Conservation (phyloP, 2,329 filamentous ascomycete genomes). For the Phaeosphaeriaceae sp. region DNA sequence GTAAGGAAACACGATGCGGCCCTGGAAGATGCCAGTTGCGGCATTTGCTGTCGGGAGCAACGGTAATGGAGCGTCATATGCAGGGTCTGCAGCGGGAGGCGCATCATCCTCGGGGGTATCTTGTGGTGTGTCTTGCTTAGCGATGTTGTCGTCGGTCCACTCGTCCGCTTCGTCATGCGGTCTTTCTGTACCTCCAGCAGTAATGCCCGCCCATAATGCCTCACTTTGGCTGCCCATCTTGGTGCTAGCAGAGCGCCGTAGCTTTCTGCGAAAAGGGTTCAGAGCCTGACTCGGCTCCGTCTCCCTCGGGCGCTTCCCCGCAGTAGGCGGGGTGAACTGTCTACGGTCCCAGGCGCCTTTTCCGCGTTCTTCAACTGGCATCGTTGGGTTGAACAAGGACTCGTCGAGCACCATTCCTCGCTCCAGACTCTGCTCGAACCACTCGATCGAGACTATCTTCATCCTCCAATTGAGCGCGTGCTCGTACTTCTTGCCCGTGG, state of each 20-base stretch:
- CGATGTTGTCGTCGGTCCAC: constrained; percentile 36
- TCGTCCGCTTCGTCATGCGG: constrained; percentile 37
- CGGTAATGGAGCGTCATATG: constrained; percentile 7
- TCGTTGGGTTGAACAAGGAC: constrained; percentile 76
- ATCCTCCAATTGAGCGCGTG: constrained; percentile 86
- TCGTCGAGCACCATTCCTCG: constrained; percentile 93
- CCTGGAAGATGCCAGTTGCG: constrained; percentile 51
- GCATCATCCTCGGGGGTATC: constrained; percentile 12
- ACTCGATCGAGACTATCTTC: constrained; percentile 79
- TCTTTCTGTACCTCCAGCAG: constrained; percentile 53
- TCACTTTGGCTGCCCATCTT: constrained; percentile 82
- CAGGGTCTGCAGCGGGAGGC: constrained; percentile 21
- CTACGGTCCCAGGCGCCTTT: constrained; percentile 72
- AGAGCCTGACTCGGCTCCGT: constrained; percentile 36
- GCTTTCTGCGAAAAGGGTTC: constrained; percentile 70
- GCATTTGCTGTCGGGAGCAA: constrained; percentile 6
- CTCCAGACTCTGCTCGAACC: constrained; percentile 82
- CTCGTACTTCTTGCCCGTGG: constrained; percentile 87
- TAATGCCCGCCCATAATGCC: constrained; percentile 89
- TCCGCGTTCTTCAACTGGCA: constrained; percentile 75
- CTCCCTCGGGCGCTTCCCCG: constrained; percentile 43
- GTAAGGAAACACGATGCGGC: constrained; percentile 51
- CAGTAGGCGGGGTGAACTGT: constrained; percentile 51
- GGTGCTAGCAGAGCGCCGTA: constrained; percentile 85
- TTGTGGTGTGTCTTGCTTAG: constrained; percentile 27